Base-by-base conservation (phyloP, 2,329 filamentous ascomycete genomes). In the Tothia fuscella region DNA sequence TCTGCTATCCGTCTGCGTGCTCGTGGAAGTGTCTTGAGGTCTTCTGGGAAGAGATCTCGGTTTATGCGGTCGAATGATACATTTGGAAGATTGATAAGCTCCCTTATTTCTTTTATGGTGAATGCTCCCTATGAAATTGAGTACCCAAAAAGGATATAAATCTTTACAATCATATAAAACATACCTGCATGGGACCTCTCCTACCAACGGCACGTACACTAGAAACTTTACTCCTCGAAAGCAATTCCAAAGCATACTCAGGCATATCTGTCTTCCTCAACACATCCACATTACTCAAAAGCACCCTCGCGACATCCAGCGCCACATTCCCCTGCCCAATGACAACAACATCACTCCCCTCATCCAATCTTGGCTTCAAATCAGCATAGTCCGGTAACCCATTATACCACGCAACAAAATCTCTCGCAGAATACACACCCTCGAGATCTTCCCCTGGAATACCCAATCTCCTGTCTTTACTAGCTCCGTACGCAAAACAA, bases 341-440 rank as follows among this genome's bases (percentile, higher is more conserved):
- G 36, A 98, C 72, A 24, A 95, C 76, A 2, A 85, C 91, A 7
- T 70, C 67, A 6, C n/a, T 13, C 9, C 22, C 43, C 3, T 24
- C 40, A 1, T 76, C 73, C 20, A 96, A 70, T 54, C 86, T 74
- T 0, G 87, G 83, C n/a, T 72, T 66, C 6, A 94, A 64, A 50
- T 72, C 61, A 16, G 80, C 73, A 55, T 83, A 83, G 51, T 93
- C 83, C 0, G 91, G 91, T 3, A 94, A 70, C 3, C 91, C 91
- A 59, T 98, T 98, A 61, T 98, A 98, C 91, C 91, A 98, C 14
- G 88, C 91, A 1, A 98, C 91, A 57, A 96, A 95, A 29, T 87
- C 81, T 21, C 91, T 76, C 2, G 91, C 91, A 6, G 88, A 94
- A 56, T 87, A 81, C 14, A 96, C 77, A 3, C 84, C 85, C 20